Evolutionary conservation across 1,284 basidiomycete genomes (phyloP).

Genomic region (Lignosus rhinocerotis): DNA sequence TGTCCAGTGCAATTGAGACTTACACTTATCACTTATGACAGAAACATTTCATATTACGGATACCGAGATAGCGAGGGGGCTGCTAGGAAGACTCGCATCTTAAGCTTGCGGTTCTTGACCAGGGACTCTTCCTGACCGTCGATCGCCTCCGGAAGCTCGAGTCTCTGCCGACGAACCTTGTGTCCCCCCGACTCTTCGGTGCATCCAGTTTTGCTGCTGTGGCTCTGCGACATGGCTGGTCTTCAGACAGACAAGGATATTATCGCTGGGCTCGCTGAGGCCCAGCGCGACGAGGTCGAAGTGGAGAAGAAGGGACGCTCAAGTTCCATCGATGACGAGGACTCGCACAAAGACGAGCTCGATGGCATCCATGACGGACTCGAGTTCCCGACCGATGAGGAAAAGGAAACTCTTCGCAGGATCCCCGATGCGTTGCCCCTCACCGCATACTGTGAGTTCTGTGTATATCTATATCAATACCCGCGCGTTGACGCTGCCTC

Average conservation of each 20-base stretch:
- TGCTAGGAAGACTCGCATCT: too few species aligned
- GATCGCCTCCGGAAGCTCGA: neutral
- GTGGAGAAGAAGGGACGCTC: slow-evolving; percentile 29
- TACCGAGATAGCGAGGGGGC: too few species aligned
- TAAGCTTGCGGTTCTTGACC: too few species aligned
- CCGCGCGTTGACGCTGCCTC: neutral
- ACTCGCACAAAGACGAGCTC: slow-evolving; percentile 17
- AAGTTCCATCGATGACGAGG: neutral
- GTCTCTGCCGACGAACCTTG: neutral
- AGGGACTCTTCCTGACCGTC: too few species aligned
- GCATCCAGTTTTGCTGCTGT: neutral
- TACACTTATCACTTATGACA: too few species aligned
- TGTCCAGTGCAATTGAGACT: too few species aligned
- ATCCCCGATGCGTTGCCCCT: slow-evolving; percentile 65
- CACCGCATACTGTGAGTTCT: slow-evolving; percentile 59
- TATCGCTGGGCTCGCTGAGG: slow-evolving; percentile 32
- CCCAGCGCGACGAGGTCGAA: slow-evolving; percentile 26
- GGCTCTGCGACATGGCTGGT: slow-evolving; percentile 28
- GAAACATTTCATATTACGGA: too few species aligned
- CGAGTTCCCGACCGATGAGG: slow-evolving; percentile 70
- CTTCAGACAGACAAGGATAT: slow-evolving; percentile 32
- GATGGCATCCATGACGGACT: slow-evolving; percentile 58
- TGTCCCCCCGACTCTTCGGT: neutral
- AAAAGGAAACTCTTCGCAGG: slow-evolving; percentile 57
- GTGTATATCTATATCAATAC: neutral